phyloP scores from a whole-genome alignment of 495 filamentous ascomycete genomes.

The Neurospora tetraspora region DNA sequence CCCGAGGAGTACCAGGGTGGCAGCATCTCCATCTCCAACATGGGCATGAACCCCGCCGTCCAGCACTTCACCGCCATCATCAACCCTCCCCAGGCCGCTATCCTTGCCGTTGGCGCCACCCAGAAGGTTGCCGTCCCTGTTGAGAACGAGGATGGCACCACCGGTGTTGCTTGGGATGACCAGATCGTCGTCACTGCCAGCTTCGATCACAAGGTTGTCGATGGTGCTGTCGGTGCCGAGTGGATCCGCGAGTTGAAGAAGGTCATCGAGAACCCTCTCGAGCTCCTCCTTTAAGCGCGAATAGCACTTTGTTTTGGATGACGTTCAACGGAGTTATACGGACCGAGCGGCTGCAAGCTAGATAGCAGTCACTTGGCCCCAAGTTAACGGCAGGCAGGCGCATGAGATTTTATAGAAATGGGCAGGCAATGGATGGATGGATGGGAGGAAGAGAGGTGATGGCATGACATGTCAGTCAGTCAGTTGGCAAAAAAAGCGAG shows the following conservation, averaged over 20 bases:
- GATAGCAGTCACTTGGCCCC: background rate
- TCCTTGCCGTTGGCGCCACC: conserved; percentile 87
- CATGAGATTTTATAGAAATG: background rate
- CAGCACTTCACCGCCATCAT: conserved; percentile 99
- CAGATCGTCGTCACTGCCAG: conserved; percentile 88
- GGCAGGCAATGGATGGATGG: background rate
- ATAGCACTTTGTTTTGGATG: background rate
- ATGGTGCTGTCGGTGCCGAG: conserved; percentile 90
- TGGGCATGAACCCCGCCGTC: conserved; percentile 98
- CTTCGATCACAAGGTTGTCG: conserved; percentile 93
- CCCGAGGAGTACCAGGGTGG: conserved; percentile 99
- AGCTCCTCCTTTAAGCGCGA: conserved; percentile 68
- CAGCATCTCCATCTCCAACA: conserved; percentile 99
- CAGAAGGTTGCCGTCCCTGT: conserved; percentile 89
- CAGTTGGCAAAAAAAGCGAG: background rate
- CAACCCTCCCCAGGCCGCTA: conserved; percentile 95
- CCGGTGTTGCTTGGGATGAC: conserved; percentile 81
- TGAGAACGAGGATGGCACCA: conserved; percentile 72
- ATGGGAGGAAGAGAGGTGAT: background rate
- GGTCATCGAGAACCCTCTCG: conserved; percentile 91
- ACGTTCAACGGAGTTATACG: background rate
- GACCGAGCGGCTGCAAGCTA: background rate
- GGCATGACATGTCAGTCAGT: background rate
- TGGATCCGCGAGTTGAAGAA: conserved; percentile 97
- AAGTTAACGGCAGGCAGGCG: background rate